Evolutionary conservation across 2,329 filamentous ascomycete genomes (phyloP), one percentile per base, ranked within the genome.

Genomic region (Aureobasidium vineae): DNA sequence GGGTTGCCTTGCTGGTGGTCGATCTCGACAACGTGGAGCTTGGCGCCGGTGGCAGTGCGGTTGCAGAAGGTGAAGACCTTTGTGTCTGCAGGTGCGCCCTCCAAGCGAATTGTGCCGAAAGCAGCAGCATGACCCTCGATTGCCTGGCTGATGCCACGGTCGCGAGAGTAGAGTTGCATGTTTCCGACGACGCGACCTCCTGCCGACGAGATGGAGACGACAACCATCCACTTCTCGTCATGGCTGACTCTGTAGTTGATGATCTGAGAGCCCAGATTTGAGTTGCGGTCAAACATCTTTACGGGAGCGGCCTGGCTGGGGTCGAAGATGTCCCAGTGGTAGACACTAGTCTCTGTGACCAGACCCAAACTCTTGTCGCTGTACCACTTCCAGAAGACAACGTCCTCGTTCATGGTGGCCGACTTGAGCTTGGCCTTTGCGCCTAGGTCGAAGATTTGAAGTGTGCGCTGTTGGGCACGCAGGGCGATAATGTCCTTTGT

Each of bases 371-470:
- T 90, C 67, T 85, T 90, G 73, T 97, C 91, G 80, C 88, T 97
- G 80, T 96, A 92, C 95, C 95, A 99, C 82, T 97, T 97, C 96
- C 95, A 99, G 84, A 96, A 99, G 69, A 95, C 90, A 63, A 99
- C 92, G 79, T 99, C 95, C 79, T 98, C 95, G 75, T 90, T 92
- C 90, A 98, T 97, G 64, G 90, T 92, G 68, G 93, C 89, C 47
- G 94, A 97, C 85, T 98, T 98, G 75, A 99, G 86, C 85, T 97
- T 98, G 79, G 90, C 87, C 84, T 98, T 99, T 74, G 89, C 86
- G 73, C 88, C 88, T 68, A 99, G 86, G 78, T 99, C 94, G 80
- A 99, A 99, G 78, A 99, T 96, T 82, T 99, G 96, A 69, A 99
- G 86, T 71, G 95, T 99, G 77, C 92, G 87, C 70, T 90, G 90